A percentile compares a stretch with the other conserved stretches of the same genome.
These are phyloP conservation scores for Candida schatavii DNA, from an alignment of 805 yeast genomes.

Conservation along the genomic window DNA sequence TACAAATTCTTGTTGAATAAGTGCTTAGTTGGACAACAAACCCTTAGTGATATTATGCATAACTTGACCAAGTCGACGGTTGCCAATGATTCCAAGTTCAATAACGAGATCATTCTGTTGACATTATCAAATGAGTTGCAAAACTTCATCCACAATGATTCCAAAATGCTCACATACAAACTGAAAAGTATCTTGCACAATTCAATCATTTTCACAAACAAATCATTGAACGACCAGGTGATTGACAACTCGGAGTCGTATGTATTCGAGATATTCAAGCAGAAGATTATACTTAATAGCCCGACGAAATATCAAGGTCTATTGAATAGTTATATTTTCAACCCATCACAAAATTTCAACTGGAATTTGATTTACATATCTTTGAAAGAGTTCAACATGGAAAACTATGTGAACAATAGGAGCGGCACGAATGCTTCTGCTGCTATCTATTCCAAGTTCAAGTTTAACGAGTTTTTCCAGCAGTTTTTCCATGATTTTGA, in stretches of 20 bases:
- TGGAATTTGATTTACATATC: slow-evolving; percentile 47
- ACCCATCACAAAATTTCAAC: slow-evolving; percentile 38
- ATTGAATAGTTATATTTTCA: slow-evolving; percentile 44
- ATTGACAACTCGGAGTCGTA: slow-evolving; percentile 13
- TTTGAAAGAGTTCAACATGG: slow-evolving; percentile 43
- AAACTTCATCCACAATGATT: slow-evolving; percentile 15
- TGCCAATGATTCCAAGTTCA: slow-evolving; percentile 17
- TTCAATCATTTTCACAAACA: slow-evolving; percentile 51
- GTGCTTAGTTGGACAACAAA: slow-evolving; percentile 3
- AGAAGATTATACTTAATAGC: slow-evolving; percentile 48
- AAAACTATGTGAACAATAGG: neutral
- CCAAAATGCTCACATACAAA: slow-evolving; percentile 24
- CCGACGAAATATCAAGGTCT: slow-evolving; percentile 51
- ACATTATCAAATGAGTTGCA: slow-evolving; percentile 37
- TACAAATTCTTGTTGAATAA: slow-evolving; percentile 19
- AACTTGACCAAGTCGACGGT: slow-evolving; percentile 24
- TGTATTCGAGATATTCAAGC: slow-evolving; percentile 43
- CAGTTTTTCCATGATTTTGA: slow-evolving; percentile 14
- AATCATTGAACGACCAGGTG: slow-evolving; percentile 18
- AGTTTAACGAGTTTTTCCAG: slow-evolving; percentile 14
- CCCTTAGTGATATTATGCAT: slow-evolving; percentile 17
- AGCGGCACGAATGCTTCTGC: neutral
- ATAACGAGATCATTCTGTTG: slow-evolving; percentile 24
- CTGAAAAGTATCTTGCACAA: slow-evolving; percentile 48
- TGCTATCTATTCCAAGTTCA: slow-evolving; percentile 9